Percentiles rank a stretch among this genome's conserved stretches.
phyloP scores from a whole-genome alignment of 2,329 filamentous ascomycete species.

The Exophiala mesophila region DNA sequence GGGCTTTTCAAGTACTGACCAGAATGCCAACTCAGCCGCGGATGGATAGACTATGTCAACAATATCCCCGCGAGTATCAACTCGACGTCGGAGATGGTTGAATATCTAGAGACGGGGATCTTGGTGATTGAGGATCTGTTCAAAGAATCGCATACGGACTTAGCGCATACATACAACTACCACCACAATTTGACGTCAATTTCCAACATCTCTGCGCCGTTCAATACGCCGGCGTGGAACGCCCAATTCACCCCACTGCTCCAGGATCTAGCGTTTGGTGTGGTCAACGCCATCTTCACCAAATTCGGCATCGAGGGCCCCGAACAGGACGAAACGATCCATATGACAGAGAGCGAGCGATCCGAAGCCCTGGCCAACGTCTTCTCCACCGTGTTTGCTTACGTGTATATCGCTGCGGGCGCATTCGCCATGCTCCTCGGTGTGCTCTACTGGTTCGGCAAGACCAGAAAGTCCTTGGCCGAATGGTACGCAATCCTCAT shows the following conservation, averaged over 20 bases:
- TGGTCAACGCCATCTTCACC: slow-evolving; percentile 8
- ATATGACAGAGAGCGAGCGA: slow-evolving; percentile 5
- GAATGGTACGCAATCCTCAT: slow-evolving; percentile 16
- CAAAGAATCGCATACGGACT: background rate
- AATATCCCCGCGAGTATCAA: background rate
- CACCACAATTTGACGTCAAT: slow-evolving; percentile 5
- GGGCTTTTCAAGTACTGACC: background rate
- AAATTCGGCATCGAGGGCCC: slow-evolving; percentile 12
- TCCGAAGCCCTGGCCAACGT: slow-evolving; percentile 7
- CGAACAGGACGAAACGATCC: slow-evolving; percentile 1
- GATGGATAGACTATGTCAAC: background rate
- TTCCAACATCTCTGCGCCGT: slow-evolving; percentile 2
- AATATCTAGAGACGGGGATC: background rate
- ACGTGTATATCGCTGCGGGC: slow-evolving; percentile 13
- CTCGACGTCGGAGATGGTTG: background rate
- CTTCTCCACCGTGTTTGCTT: slow-evolving; percentile 8
- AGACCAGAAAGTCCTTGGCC: slow-evolving; percentile 21
- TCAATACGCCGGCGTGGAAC: slow-evolving; percentile 4
- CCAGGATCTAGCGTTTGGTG: slow-evolving; percentile 2
- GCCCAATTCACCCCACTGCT: slow-evolving; percentile 4
- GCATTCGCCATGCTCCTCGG: slow-evolving; percentile 9
- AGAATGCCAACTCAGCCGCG: too few species aligned
- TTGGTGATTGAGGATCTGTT: background rate
- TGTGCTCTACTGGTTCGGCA: slow-evolving; percentile 26
- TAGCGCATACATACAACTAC: slow-evolving; percentile 3